Conservation (phyloP, 1,139 yeast species). For the Wickerhamiella infanticola region DNA sequence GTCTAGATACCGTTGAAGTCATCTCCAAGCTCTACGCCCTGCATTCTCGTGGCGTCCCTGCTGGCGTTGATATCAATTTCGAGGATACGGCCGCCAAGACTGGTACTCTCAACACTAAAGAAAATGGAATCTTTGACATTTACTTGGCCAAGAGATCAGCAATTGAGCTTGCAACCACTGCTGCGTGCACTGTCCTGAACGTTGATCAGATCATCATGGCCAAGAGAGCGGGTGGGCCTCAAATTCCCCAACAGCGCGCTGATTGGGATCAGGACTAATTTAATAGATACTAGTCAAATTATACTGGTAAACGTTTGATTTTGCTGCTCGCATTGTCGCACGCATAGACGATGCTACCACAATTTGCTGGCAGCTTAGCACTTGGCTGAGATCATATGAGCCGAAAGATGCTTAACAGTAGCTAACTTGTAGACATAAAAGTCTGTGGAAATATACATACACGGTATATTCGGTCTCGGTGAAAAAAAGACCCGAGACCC, state of each 20-base stretch:
- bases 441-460: too few relatives aligned
- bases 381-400: too few relatives aligned
- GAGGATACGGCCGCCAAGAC: conserved; percentile 32
- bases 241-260: conserved; percentile 77
- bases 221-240: conserved; percentile 95
- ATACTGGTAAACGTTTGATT: not conserved
- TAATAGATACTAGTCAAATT: not conserved
- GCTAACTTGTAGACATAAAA: too few relatives aligned
- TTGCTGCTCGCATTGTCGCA: not conserved
- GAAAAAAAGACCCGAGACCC: too few relatives aligned
- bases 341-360: too few relatives aligned
- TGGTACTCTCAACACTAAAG: conserved; percentile 57
- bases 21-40: conserved; percentile 80
- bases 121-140: conserved; percentile 62
- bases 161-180: conserved; percentile 86
- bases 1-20: conserved; percentile 77
- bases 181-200: conserved; percentile 77
- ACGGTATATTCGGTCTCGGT: too few relatives aligned
- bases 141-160: conserved; percentile 73
- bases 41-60: conserved; percentile 36
- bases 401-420: too few relatives aligned
- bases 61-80: conserved; percentile 63
- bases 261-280: conserved; percentile 80
- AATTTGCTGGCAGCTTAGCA: too few relatives aligned
- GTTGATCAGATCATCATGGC: conserved; percentile 91